A percentile compares a stretch with the other conserved stretches of the same genome.
Evolutionary conservation across 169 alveolate genomes (phyloP).

Genomic region (Plasmodium vivax): DNA sequence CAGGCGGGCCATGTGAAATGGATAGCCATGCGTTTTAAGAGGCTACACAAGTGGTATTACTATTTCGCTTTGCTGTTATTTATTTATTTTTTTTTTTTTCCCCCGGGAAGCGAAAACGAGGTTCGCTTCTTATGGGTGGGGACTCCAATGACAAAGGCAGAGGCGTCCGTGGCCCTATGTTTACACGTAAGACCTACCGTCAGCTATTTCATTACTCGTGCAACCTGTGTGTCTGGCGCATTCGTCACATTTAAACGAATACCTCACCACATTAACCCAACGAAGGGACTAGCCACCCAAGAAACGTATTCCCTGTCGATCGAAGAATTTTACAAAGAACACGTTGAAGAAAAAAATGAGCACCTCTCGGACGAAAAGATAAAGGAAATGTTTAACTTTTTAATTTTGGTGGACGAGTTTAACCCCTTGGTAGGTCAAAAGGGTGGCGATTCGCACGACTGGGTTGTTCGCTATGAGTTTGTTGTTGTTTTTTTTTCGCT

Average conservation of each 20-base stretch:
- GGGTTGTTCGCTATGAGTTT: not conserved
- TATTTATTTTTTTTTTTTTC: not conserved
- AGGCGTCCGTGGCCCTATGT: conserved; percentile 25
- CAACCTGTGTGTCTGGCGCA: not conserved
- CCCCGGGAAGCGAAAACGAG: conserved; percentile 38
- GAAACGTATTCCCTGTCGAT: conserved; percentile 50
- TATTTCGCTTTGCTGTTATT: not conserved
- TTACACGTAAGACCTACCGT: conserved; percentile 32
- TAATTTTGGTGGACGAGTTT: conserved; percentile 57
- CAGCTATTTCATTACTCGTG: not conserved
- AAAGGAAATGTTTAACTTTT: conserved; percentile 41
- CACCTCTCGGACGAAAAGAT: conserved; percentile 3
- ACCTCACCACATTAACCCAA: not conserved
- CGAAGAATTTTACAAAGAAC: conserved; percentile 9
- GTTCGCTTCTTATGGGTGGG: conserved; percentile 74
- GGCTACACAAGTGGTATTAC: not conserved
- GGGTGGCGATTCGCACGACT: not conserved
- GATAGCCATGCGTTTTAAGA: not conserved
- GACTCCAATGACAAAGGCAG: conserved; percentile 52
- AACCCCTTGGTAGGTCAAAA: conserved; percentile 59
- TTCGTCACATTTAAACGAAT: not conserved
- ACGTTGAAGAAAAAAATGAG: not conserved
- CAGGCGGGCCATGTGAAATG: not conserved
- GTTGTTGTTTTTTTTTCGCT: not conserved
- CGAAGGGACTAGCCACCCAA: conserved; percentile 65